phyloP scores from a whole-genome alignment of 371 early-diverging fungal genomes.

The Mucor piriformis region DNA sequence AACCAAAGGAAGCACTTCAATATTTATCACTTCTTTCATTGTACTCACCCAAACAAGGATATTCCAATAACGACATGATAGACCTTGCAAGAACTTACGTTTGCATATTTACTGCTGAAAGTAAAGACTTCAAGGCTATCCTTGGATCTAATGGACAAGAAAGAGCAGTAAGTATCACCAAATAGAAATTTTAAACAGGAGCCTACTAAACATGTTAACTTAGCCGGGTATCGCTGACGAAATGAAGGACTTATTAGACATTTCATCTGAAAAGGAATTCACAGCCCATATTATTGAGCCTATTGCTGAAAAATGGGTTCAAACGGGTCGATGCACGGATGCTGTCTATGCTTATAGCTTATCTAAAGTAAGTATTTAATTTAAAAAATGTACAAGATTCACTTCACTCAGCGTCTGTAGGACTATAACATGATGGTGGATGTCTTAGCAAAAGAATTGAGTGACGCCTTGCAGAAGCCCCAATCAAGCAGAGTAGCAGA shows the following conservation, averaged over 20 bases:
- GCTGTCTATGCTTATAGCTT: constrained; percentile 79
- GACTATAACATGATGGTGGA: constrained; percentile 78
- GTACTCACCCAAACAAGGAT: constrained; percentile 42
- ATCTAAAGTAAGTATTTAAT: constrained; percentile 13
- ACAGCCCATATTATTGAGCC: constrained; percentile 61
- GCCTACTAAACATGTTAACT: background rate
- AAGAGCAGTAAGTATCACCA: constrained; percentile 1
- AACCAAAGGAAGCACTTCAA: constrained; percentile 64
- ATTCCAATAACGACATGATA: constrained; percentile 40
- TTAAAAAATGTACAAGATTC: background rate
- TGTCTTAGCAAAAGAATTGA: constrained; percentile 77
- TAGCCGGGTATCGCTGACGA: constrained; percentile 13
- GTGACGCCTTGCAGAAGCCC: constrained; percentile 59
- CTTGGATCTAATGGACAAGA: constrained; percentile 39
- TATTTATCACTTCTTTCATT: constrained; percentile 69
- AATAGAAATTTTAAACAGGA: background rate
- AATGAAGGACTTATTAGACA: constrained; percentile 60
- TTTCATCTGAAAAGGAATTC: constrained; percentile 60
- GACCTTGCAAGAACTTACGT: constrained; percentile 47
- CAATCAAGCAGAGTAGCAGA: constrained; percentile 2
- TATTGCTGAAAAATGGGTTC: constrained; percentile 72
- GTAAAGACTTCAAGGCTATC: constrained; percentile 59
- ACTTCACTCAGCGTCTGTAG: constrained; percentile 11
- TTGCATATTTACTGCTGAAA: constrained; percentile 49
- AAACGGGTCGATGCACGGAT: constrained; percentile 72